A percentile compares a stretch with the other conserved stretches of the same genome.
Evolutionary conservation across 306 rosid genomes (phyloP).

Genomic region (Cucumis cinereus): DNA sequence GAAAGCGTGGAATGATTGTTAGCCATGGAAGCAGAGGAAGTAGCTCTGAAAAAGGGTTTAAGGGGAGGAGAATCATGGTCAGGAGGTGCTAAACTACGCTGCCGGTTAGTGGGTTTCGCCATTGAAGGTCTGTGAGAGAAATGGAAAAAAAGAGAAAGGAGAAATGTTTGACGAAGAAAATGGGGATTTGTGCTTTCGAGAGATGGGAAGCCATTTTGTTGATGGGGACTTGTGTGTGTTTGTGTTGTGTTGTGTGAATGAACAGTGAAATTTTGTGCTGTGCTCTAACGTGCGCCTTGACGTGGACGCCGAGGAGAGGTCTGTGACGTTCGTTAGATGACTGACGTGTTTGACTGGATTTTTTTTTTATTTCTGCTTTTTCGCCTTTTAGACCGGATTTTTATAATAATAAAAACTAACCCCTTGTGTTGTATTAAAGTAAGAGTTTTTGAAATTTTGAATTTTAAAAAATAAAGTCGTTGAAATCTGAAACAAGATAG

Average conservation of each 20-base stretch:
- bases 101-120: slow-evolving; percentile 3
- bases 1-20: not conserved
- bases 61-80: not conserved
- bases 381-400: not conserved
- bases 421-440: not conserved
- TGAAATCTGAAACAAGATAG: not conserved
- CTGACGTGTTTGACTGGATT: not conserved
- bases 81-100: not conserved
- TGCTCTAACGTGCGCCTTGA: not conserved
- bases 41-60: not conserved
- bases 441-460: not conserved
- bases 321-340: not conserved
- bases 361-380: not conserved
- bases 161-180: not conserved
- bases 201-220: not conserved
- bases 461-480: not conserved
- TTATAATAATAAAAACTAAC: not conserved
- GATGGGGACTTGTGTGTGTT: not conserved
- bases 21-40: not conserved
- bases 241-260: not conserved
- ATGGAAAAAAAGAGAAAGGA: not conserved
- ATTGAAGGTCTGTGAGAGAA: not conserved
- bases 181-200: not conserved
- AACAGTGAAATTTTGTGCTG: not conserved
- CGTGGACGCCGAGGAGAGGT: not conserved